Base-by-base conservation (phyloP, 2,329 filamentous ascomycete genomes). In the Aspergillus transmontanensis region DNA sequence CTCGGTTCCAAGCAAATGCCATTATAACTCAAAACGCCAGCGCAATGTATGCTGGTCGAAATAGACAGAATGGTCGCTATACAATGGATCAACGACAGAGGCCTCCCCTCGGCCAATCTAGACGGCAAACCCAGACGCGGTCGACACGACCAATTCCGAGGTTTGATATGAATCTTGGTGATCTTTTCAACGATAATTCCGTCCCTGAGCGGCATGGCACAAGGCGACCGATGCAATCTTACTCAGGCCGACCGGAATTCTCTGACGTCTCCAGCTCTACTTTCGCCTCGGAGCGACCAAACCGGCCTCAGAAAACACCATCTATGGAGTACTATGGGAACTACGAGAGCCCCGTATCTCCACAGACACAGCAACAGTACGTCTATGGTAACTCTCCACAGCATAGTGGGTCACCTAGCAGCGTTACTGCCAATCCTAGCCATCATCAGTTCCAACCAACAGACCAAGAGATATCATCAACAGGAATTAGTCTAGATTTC, bases 101-200 rank as follows among this genome's bases (percentile, higher is more conserved):
- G 64, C 66, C 26, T 67, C 59, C 60, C n/a, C 73, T 66, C 63
- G 73, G 64, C 64, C 75, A 59, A 63, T 72, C 68, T 58, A 73
- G 66, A 66, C 76, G 71, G 59, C 72, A 67, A 58, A 71, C 69
- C 48, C 79, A 75, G 68, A 73, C 66, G 64, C 78, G 69, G 69
- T 76, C 66, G 66, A 75, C 76, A 21, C 77, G 83, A 21, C 84
- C 82, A 21, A 70, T 82, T 14, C 86, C 86, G 3, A 81, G 81
- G 61, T 88, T 88, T 71, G 86, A 89, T 72, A 85, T 85, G 82
- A 83, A 85, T 64, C 74, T 85, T 12, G 81, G 78, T 45, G 82
- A 84, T 61, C 74, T 86, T 1, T 85, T 85, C 71, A 78, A 76
- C 6, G 82, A 84, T 36, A 79, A 68, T 57, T 73, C 72, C 64